These are phyloP conservation scores for Leucoagaricus sp. DNA, from an alignment of 1,284 basidiomycete species.

Conservation along the genomic window DNA sequence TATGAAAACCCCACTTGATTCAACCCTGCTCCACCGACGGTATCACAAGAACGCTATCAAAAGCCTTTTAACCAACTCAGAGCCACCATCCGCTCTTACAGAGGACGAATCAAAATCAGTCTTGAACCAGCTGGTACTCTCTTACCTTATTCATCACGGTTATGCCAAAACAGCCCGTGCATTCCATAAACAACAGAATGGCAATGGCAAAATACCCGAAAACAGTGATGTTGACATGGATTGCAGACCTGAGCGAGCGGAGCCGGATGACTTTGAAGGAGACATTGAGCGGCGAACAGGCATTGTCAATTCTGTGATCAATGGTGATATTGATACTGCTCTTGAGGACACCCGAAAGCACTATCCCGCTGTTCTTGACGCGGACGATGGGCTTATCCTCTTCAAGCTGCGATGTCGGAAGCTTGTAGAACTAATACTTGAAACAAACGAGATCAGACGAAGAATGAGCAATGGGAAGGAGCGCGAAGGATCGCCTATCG, in stretches of 20 bases:
- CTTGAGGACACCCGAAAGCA: constrained; percentile 52
- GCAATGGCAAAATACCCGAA: not conserved
- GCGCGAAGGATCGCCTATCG: constrained; percentile 20
- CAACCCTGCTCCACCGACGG: constrained; percentile 31
- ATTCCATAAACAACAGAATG: constrained; percentile 53
- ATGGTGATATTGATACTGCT: constrained; percentile 75
- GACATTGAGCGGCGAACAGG: constrained; percentile 67
- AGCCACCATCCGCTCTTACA: constrained; percentile 27
- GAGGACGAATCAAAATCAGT: constrained; percentile 43
- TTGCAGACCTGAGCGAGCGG: constrained; percentile 20
- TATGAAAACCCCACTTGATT: constrained; percentile 50
- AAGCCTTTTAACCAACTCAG: constrained; percentile 27
- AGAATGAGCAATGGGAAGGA: constrained; percentile 42
- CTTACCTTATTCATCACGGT: constrained; percentile 81
- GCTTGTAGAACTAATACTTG: constrained; percentile 78
- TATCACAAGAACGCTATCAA: constrained; percentile 23
- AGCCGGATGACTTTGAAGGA: constrained; percentile 32
- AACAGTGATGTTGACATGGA: constrained; percentile 51
- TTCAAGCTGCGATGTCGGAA: constrained; percentile 81
- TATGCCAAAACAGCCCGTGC: constrained; percentile 69
- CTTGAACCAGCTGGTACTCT: constrained; percentile 73
- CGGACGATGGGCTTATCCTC: constrained; percentile 64
- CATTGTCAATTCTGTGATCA: constrained; percentile 66
- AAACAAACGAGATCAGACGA: constrained; percentile 66
- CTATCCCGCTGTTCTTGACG: constrained; percentile 65